phyloP scores from a whole-genome alignment of 495 filamentous ascomycete genomes.

The Aspergillus bertholletiae region DNA sequence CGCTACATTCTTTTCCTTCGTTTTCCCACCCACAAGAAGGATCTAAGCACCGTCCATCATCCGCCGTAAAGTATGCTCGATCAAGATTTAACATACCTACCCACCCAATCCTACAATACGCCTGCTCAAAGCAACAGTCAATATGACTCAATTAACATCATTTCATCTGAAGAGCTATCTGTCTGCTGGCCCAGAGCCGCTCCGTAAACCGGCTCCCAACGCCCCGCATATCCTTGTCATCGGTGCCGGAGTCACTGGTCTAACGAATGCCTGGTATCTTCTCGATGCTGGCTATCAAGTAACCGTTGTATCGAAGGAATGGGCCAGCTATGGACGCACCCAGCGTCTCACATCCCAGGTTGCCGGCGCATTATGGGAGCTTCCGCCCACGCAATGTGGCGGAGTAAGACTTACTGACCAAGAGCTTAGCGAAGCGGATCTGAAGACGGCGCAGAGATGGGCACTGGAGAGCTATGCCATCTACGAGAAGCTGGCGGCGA shows the following conservation, averaged over 20 bases:
- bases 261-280: conserved; percentile 42
- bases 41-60: no score
- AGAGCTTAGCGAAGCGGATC: conserved; percentile 30
- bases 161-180: no score
- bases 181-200: neutral
- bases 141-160: no score
- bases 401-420: conserved; percentile 19
- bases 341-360: conserved; percentile 49
- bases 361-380: conserved; percentile 50
- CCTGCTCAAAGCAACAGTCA: no score
- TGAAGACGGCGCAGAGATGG: conserved; percentile 41
- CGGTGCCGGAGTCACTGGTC: conserved; percentile 44
- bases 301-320: conserved; percentile 44
- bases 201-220: neutral
- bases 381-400: conserved; percentile 45
- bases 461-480: conserved; percentile 42
- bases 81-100: no score
- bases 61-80: no score
- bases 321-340: conserved; percentile 27
- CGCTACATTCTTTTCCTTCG: no score
- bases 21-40: no score
- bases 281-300: conserved; percentile 48
- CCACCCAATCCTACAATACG: no score
- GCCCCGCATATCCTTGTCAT: conserved; percentile 29
- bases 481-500: conserved; percentile 34